phyloP scores from a whole-genome alignment of 306 rosid species.

The Casuarina glauca region DNA sequence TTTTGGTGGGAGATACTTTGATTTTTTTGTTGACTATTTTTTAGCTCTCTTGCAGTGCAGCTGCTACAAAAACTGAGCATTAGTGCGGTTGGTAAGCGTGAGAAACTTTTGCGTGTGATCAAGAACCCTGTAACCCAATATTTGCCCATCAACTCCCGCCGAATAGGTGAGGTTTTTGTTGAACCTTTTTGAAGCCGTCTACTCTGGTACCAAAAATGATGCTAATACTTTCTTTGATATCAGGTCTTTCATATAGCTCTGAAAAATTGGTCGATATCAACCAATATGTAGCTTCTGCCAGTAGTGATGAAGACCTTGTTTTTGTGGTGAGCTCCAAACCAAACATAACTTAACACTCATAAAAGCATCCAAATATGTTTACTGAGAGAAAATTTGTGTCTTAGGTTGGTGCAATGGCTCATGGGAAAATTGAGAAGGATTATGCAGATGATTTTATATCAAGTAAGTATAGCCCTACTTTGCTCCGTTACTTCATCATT shows the following conservation, averaged over 20 bases:
- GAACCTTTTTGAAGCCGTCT: background rate
- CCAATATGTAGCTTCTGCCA: slow-evolving; percentile 39
- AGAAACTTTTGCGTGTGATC: slow-evolving; percentile 68
- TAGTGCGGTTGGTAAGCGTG: slow-evolving; percentile 73
- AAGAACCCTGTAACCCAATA: slow-evolving; percentile 86
- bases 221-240: slow-evolving; percentile 14
- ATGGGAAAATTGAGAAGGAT: slow-evolving; percentile 75
- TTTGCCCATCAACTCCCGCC: slow-evolving; percentile 65
- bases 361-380: background rate
- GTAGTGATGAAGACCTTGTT: slow-evolving; percentile 48
- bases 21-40: slow-evolving; percentile 16
- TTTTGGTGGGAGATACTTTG: background rate
- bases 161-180: slow-evolving; percentile 54
- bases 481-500: background rate
- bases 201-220: background rate
- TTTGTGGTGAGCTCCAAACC: slow-evolving; percentile 65
- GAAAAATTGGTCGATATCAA: slow-evolving; percentile 58
- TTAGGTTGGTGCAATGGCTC: slow-evolving; percentile 93
- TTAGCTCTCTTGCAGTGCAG: slow-evolving; percentile 55
- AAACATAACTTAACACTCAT: background rate
- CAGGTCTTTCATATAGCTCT: slow-evolving; percentile 74
- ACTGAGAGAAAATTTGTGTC: background rate
- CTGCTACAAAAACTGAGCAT: slow-evolving; percentile 83
- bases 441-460: slow-evolving; percentile 74
- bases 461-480: slow-evolving; percentile 40